Conservation (phyloP, 164 flowering plant genomes). For the Tetrastigma voinierianum region DNA sequence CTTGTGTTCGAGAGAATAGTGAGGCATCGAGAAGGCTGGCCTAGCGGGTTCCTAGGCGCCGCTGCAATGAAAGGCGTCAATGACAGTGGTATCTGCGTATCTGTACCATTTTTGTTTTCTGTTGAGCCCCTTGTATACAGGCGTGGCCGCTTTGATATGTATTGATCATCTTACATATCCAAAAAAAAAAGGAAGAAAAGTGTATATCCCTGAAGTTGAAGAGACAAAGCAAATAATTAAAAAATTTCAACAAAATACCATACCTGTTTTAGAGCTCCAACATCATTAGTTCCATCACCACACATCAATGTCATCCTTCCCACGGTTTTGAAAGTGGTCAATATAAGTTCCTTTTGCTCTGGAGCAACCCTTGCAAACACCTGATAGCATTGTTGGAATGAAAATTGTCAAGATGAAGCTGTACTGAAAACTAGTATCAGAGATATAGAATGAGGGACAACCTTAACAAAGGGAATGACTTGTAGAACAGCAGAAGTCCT, state of each 20-base stretch:
- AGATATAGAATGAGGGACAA: conserved; percentile 14
- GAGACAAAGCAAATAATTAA: not conserved
- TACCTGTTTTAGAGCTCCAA: conserved; percentile 99
- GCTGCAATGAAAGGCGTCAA: too few species aligned
- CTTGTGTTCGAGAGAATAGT: too few species aligned
- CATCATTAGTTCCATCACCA: conserved; percentile 99
- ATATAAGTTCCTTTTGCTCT: conserved; percentile 90
- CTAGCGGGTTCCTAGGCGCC: too few species aligned
- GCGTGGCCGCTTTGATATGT: too few species aligned
- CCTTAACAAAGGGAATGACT: conserved; percentile 93
- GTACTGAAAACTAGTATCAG: not conserved
- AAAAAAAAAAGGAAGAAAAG: too few species aligned
- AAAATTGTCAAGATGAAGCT: conserved; percentile 5
- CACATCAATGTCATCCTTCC: conserved; percentile 96
- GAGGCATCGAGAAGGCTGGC: too few species aligned
- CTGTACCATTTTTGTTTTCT: too few species aligned
- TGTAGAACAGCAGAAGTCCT: conserved; percentile 63
- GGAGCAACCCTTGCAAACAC: conserved; percentile 99
- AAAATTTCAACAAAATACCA: not conserved
- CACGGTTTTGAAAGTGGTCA: conserved; percentile 86
- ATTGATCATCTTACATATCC: too few species aligned
- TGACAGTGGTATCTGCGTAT: too few species aligned
- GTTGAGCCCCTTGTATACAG: too few species aligned
- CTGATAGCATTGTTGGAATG: conserved; percentile 31
- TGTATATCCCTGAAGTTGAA: not conserved